phyloP scores from a whole-genome alignment of 495 filamentous ascomycete genomes.

The Aspergillus carlsbadensis region DNA sequence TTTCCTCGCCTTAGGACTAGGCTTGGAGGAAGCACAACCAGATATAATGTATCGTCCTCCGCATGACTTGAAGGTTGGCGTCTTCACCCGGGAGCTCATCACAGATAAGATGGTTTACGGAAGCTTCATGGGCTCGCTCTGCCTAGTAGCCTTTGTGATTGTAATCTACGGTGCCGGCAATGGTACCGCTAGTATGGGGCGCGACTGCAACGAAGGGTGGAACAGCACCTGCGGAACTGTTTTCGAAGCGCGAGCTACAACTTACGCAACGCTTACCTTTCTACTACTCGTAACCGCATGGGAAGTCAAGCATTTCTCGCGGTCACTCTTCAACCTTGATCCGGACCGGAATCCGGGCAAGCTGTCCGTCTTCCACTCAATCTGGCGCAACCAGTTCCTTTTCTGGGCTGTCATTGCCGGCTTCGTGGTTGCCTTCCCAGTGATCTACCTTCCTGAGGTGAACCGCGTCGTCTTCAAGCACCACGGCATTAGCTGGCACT shows the following conservation, averaged over 20 bases:
- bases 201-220: slow-evolving; percentile 63
- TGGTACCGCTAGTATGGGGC: slow-evolving; percentile 58
- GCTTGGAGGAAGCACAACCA: slow-evolving; percentile 63
- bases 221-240: slow-evolving; percentile 57
- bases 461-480: slow-evolving; percentile 75
- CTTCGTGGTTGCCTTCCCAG: slow-evolving; percentile 65
- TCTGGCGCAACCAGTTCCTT: slow-evolving; percentile 70
- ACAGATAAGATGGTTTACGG: slow-evolving; percentile 75
- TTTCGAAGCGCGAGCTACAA: slow-evolving; percentile 74
- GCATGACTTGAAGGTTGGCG: slow-evolving; percentile 61
- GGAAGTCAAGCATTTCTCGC: slow-evolving; percentile 72
- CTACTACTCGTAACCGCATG: slow-evolving; percentile 70
- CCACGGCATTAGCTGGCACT: slow-evolving; percentile 70
- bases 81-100: slow-evolving; percentile 71
- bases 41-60: slow-evolving; percentile 73
- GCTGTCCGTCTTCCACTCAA: slow-evolving; percentile 59
- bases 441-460: slow-evolving; percentile 69
- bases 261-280: slow-evolving; percentile 75
- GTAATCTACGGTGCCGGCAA: slow-evolving; percentile 64
- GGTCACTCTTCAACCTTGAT: slow-evolving; percentile 67
- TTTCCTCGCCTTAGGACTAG: slow-evolving; percentile 72
- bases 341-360: slow-evolving; percentile 40
- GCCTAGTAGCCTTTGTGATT: slow-evolving; percentile 66
- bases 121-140: slow-evolving; percentile 63
- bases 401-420: slow-evolving; percentile 72